These are phyloP conservation scores for Leucoagaricus sp. DNA, from an alignment of 1,284 basidiomycete genomes.

Conservation along the genomic window DNA sequence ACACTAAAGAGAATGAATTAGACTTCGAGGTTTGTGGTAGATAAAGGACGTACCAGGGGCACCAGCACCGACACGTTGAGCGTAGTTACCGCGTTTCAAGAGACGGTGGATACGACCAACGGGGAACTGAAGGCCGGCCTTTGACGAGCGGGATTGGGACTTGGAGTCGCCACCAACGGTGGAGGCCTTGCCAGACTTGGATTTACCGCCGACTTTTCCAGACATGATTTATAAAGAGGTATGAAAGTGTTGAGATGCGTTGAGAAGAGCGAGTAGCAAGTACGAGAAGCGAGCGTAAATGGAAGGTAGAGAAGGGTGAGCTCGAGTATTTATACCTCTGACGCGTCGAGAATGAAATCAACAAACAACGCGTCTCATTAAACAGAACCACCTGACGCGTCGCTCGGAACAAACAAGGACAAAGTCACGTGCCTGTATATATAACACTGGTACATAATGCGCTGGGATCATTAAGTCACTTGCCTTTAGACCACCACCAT, in stretches of 20 bases:
- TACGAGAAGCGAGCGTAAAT: neutral
- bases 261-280: neutral
- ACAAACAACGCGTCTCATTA: constrained; percentile 35
- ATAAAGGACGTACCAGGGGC: constrained; percentile 63
- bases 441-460: constrained; percentile 9
- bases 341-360: neutral
- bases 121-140: constrained; percentile 54
- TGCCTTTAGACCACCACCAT: constrained; percentile 17
- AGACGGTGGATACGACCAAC: constrained; percentile 89
- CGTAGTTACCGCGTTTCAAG: constrained; percentile 56
- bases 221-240: constrained; percentile 41
- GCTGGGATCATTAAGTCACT: constrained; percentile 4
- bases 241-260: neutral
- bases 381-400: constrained; percentile 12
- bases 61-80: constrained; percentile 61
- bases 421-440: constrained; percentile 31
- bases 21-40: neutral
- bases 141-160: constrained; percentile 70
- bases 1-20: constrained; percentile 48
- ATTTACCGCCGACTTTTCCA: constrained; percentile 60
- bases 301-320: constrained; percentile 7
- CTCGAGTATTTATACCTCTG: constrained; percentile 19
- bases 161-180: constrained; percentile 59
- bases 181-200: constrained; percentile 43
- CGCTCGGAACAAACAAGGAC: constrained; percentile 34